Evolutionary conservation across 2,329 filamentous ascomycete genomes (phyloP).

Genomic region (Fusarium newnesense): DNA sequence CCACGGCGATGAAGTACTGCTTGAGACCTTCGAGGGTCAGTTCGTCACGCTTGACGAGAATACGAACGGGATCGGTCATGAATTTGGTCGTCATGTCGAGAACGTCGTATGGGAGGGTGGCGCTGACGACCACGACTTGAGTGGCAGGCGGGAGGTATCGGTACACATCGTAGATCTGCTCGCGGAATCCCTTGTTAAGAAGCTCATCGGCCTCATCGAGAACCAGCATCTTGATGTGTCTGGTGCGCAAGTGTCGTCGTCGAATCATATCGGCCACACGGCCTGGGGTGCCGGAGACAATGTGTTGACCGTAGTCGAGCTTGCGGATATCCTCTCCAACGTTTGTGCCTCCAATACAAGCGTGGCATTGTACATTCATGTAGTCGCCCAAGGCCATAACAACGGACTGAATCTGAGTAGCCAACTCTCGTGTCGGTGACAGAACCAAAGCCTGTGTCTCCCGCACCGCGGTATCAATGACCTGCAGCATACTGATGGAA

Average conservation of each 20-base stretch:
- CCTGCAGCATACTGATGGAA: conserved; percentile 94
- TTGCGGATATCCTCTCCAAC: conserved; percentile 98
- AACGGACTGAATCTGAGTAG: conserved; percentile 97
- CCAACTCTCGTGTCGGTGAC: conserved; percentile 94
- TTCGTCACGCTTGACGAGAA: conserved; percentile 98
- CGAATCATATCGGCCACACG: conserved; percentile 79
- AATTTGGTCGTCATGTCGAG: conserved; percentile 99
- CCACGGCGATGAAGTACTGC: conserved; percentile 99
- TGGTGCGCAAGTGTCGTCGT: conserved; percentile 65
- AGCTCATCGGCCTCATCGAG: conserved; percentile 71
- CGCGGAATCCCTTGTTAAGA: conserved; percentile 93
- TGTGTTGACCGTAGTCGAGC: conserved; percentile 96
- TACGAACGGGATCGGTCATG: conserved; percentile 97
- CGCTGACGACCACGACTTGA: conserved; percentile 97
- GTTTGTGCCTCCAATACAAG: conserved; percentile 97
- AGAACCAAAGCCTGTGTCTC: conserved; percentile 96
- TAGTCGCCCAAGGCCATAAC: conserved; percentile 99
- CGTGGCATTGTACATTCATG: conserved; percentile 99
- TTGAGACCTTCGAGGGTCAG: conserved; percentile 96
- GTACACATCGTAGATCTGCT: conserved; percentile 99
- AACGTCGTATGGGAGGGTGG: conserved; percentile 96
- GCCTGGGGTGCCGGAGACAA: conserved; percentile 97
- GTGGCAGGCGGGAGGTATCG: conserved; percentile 95
- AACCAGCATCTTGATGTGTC: conserved; percentile 73
- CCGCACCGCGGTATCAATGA: conserved; percentile 92